phyloP scores from a whole-genome alignment of 225 moss, liverwort and hornwort genomes.

The Ulota crispa region DNA sequence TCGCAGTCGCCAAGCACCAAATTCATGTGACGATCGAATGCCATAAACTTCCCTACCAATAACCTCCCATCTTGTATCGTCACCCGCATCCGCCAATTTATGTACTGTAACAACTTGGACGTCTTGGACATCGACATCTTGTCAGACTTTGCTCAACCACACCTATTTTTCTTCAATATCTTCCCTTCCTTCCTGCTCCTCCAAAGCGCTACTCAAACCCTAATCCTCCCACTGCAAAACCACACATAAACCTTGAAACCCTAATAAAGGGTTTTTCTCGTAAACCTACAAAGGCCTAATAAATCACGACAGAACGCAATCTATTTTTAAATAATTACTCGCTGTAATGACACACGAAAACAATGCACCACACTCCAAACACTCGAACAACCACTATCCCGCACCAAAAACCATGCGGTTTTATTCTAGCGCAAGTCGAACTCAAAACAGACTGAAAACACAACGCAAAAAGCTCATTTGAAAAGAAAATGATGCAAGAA shows the following conservation, averaged over 20 bases:
- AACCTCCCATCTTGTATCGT: constrained; percentile 93
- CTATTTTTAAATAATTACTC: not conserved
- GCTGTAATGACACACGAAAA: not conserved
- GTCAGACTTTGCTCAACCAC: constrained; percentile 8
- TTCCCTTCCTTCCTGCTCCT: not conserved
- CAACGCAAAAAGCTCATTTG: not conserved
- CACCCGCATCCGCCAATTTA: constrained; percentile 75
- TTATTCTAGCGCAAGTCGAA: not conserved
- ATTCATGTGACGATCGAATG: constrained; percentile 97
- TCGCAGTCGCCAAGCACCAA: constrained; percentile 92
- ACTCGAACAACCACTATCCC: not conserved
- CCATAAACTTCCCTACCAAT: constrained; percentile 94
- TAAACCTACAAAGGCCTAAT: not conserved
- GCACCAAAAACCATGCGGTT: not conserved
- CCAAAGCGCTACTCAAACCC: constrained; percentile 10
- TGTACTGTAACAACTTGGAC: constrained; percentile 75
- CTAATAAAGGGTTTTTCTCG: not conserved
- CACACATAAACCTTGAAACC: constrained; percentile 19
- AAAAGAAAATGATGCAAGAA: not conserved
- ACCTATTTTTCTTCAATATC: not conserved
- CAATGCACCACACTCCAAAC: not conserved
- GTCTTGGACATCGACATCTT: constrained; percentile 91
- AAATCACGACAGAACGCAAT: not conserved
- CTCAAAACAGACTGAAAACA: constrained; percentile 4
- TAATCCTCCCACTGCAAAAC: constrained; percentile 27